Base-by-base conservation (phyloP, 148 eudicot species). In the Oxyria digyna region DNA sequence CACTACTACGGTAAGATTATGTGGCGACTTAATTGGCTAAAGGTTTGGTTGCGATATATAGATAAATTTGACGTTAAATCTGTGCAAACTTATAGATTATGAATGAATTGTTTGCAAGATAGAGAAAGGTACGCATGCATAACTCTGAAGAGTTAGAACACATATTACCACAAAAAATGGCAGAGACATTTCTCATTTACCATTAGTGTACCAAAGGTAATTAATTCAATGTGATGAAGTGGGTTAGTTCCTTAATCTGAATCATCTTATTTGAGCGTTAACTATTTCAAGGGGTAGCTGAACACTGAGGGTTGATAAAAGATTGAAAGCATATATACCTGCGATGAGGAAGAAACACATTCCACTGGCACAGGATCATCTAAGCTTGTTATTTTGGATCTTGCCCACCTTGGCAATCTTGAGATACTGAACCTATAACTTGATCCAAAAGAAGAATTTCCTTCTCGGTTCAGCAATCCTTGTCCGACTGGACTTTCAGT, bases 371-470 rank as follows among this genome's bases (percentile, higher is more conserved):
- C 31, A n/a, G 73, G 21, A 57, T 14, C 33, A 57, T 14, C 33
- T n/a, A 62, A 62, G 35, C 67, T 62, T 68, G 38, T 74, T 48
- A 78, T 78, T 78, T 80, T 82, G 65, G 72, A 70, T 70, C 74
- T 74, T 59, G 89, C 89, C 89, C 89, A 85, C 63, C 71, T 76
- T 67, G 89, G 89, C 71, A 85, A 85, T 69, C 82, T 79, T 65
- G 89, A 82, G 59, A 80, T 67, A 57, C 86, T 85, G 68, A 85
- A 85, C 54, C 73, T 82, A 67, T 82, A 85, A 62, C 73, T 43
- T 68, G 82, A 71, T 24, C 70, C 52, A 40, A 55, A 79, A 23
- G 42, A 74, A 64, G 67, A 74, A 24, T 69, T 48, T 10, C 69
- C 72, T 42, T 42, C 73, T 71, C 52, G 77, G 73, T 41, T 62